Conservation (phyloP, 1,284 basidiomycete species). For the Lentinula novae-zelandiae region DNA sequence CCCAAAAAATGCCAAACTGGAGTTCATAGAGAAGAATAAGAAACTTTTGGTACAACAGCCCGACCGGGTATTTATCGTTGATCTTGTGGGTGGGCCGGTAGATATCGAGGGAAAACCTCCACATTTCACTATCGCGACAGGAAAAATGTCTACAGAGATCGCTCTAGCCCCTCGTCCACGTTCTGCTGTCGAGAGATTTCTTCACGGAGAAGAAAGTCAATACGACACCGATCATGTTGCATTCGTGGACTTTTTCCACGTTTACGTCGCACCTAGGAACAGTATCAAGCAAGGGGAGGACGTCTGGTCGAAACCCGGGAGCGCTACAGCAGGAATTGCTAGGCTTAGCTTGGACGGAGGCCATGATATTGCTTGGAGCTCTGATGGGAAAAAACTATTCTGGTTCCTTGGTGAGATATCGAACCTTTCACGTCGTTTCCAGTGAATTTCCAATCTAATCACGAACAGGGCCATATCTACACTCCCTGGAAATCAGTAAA, state of each 20-base stretch:
- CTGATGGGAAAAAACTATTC: conserved; percentile 61
- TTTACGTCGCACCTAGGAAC: conserved; percentile 47
- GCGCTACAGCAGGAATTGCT: conserved; percentile 55
- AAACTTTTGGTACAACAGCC: conserved; percentile 59
- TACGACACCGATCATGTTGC: conserved; percentile 38
- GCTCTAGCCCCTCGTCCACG: conserved; percentile 30
- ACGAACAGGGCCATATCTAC: conserved; percentile 58
- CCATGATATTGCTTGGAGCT: conserved; percentile 60
- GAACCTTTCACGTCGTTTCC: background rate
- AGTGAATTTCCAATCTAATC: background rate
- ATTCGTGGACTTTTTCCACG: conserved; percentile 65
- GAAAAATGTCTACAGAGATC: conserved; percentile 54
- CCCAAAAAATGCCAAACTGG: conserved; percentile 29
- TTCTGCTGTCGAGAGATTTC: conserved; percentile 6
- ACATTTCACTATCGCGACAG: conserved; percentile 47
- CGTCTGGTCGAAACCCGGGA: conserved; percentile 68
- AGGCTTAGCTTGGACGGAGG: conserved; percentile 69
- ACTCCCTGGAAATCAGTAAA: conserved; percentile 54
- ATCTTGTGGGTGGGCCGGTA: conserved; percentile 39
- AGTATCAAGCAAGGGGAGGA: conserved; percentile 32
- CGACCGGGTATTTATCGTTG: conserved; percentile 47
- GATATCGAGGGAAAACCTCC: conserved; percentile 46
- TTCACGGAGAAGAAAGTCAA: background rate
- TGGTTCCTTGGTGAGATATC: conserved; percentile 63
- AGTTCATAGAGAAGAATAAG: conserved; percentile 46